Conservation (phyloP, 352 stramenopile genomes). For the Phytophthora sp. region DNA sequence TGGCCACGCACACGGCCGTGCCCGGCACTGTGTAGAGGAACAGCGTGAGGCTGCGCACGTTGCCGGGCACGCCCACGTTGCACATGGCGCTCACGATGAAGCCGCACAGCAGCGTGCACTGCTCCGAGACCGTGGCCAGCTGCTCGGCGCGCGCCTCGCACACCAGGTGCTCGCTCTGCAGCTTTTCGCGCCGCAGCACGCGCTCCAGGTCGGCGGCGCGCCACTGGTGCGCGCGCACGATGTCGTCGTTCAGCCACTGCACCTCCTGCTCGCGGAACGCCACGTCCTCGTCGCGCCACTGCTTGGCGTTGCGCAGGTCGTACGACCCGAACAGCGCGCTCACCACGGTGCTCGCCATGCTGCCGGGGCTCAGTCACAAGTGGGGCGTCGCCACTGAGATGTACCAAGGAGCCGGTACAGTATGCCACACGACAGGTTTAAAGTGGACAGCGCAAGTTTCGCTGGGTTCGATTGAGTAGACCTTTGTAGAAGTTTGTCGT, state of each 20-base stretch:
- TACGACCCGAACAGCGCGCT: constrained; percentile 82
- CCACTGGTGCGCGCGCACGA: constrained; percentile 72
- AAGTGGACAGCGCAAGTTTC: too few relatives aligned
- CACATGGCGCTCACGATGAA: constrained; percentile 77
- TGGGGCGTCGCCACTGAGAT: too few relatives aligned
- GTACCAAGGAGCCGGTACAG: too few relatives aligned
- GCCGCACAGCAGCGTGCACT: constrained; percentile 66
- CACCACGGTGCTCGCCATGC: constrained; percentile 61
- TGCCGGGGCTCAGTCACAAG: too few relatives aligned
- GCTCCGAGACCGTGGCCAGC: constrained; percentile 71
- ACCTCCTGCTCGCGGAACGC: constrained; percentile 67
- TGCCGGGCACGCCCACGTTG: constrained; percentile 54
- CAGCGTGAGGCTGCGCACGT: constrained; percentile 38
- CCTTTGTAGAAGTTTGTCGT: too few relatives aligned
- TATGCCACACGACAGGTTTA: too few relatives aligned
- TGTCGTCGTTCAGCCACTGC: constrained; percentile 83
- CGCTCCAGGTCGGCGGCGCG: constrained; percentile 72
- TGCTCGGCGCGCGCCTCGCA: constrained; percentile 75
- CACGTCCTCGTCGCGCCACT: constrained; percentile 81
- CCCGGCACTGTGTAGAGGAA: constrained; percentile 54
- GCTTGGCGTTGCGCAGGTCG: constrained; percentile 75
- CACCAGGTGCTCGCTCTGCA: constrained; percentile 68
- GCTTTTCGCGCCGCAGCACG: constrained; percentile 61
- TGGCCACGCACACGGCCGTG: constrained; percentile 57
- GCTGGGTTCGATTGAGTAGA: too few relatives aligned